Evolutionary conservation across 2,329 filamentous ascomycete species (phyloP), one percentile per base, ranked within the genome.

Genomic region (Trichoderma guizhouense): DNA sequence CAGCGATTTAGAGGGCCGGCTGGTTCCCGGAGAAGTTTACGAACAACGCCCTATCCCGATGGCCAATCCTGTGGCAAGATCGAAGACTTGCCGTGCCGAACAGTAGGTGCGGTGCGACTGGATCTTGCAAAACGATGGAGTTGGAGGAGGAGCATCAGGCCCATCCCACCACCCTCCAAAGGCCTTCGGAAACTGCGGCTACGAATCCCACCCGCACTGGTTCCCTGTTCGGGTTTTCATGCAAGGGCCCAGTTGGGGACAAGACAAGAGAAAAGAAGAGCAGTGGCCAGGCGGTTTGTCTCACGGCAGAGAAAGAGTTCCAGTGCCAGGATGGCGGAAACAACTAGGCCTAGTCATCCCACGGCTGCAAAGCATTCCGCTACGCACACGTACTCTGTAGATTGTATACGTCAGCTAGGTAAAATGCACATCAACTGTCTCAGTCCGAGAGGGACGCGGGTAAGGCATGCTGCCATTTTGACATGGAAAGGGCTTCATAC

Each of bases 401-500:
- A 69, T 60, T 58, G 51, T 28, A 39, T 69, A 60, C 55, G 36
- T 60, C 55, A 47, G 55, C 32, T 36, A n/a, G 47, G n/a, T 36
- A 14, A 34, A 69, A 39, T 61, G 65, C 12, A 51, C 43, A 55
- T 14, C 24, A 26, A 51, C 67, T 60, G 43, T 30, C 58, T 39
- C 58, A 21, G 36, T n/a, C 36, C 26, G 69, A 71, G 28, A 28
- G 51, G 32, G 43, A 51, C 28, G n/a, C 34, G 69, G 51, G 51
- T 15, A 71, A 26, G 51, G 32, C 34, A 58, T 57, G 39, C 60
- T 71, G 36, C 69, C 69, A 32, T 36, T 64, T 65, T 51, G 60
- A 53, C 34, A 39, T 57, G 66, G 53, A 34, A 66, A 36, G 39
- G 57, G 64, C 57, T 67, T 55, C 34, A 72, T 69, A 75, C 74